Evolutionary conservation across 306 rosid genomes (phyloP), one percentile per base, ranked within the genome.

Genomic region (Senna tora): DNA sequence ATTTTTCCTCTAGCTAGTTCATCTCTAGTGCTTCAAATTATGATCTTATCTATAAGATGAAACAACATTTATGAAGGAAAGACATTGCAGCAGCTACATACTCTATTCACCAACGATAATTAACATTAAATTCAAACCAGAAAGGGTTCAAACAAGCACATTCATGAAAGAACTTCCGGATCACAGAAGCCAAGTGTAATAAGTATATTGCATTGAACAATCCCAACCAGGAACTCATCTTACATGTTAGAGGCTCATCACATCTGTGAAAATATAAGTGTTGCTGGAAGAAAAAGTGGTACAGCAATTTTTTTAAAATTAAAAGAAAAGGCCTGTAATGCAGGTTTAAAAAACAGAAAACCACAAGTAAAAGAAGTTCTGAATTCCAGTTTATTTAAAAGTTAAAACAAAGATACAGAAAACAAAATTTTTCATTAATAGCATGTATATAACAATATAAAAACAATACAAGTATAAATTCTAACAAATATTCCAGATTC

Each of bases 131-230:
- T n/a, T n/a, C n/a, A n/a, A 36, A 36, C 30, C 41, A 25, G 11
- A 13, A 11, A 43, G 25, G 16, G 0, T 13, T 9, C 7, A 5
- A 11, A 49, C 2, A 1, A 7, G 6, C n/a, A 34, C 11, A 38
- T 28, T 25, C 52, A 70, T 20, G 20, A 25, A 10, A 39, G 6
- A 53, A 45, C 33, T 67, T 57, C 0, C 0, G 6, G 45, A 22
- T n/a, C 12, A 56, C 83, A 81, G 88, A 86, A 88, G 88, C 82
- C 85, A 83, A 88, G 86, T 84, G 83, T 74, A 84, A 80, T 88
- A 86, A 75, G 42, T 7, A 19, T 9, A 82, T 81, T 85, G 87
- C 90, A 69, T 10, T 5, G 78, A 80, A 76, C 79, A 78, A 65
- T 36, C 66, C 84, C 72, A 52, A 39, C 0, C 14, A 57, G 21